Conservation (phyloP, 2,329 filamentous ascomycete genomes). For the Colletotrichum melonis region DNA sequence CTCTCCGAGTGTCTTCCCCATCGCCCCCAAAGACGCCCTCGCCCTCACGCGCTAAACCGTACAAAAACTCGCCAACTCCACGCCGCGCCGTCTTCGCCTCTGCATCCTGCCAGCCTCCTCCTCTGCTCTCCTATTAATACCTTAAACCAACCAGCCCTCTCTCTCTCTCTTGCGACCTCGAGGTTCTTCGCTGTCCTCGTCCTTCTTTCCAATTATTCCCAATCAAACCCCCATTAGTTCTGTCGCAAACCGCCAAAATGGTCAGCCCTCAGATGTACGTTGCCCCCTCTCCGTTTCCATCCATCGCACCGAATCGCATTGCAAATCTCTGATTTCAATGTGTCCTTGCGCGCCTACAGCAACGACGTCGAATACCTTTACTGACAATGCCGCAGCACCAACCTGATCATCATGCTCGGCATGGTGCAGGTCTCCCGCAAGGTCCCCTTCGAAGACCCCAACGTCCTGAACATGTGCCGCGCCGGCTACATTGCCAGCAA, state of each 20-base stretch:
- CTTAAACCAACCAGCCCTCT: background rate
- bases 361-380: background rate
- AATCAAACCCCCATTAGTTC: background rate
- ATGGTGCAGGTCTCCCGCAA: constrained; percentile 99
- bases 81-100: constrained; percentile 18
- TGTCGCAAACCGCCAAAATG: constrained; percentile 38
- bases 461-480: constrained; percentile 67
- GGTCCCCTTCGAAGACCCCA: constrained; percentile 90
- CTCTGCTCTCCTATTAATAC: background rate
- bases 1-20: constrained; percentile 5
- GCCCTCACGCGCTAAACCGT: constrained; percentile 22
- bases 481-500: constrained; percentile 71
- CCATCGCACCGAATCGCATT: background rate
- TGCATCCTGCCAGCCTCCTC: constrained; percentile 14
- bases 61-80: constrained; percentile 33
- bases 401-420: constrained; percentile 92
- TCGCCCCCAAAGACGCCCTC: background rate
- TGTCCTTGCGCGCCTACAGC: background rate
- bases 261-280: constrained; percentile 44
- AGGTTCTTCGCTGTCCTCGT: background rate
- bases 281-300: background rate
- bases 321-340: background rate
- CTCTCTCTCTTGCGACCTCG: background rate
- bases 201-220: background rate
- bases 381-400: constrained; percentile 71